These are phyloP conservation scores for Aureobasidium namibiae DNA, from an alignment of 2,329 filamentous ascomycete genomes.

Conservation along the genomic window DNA sequence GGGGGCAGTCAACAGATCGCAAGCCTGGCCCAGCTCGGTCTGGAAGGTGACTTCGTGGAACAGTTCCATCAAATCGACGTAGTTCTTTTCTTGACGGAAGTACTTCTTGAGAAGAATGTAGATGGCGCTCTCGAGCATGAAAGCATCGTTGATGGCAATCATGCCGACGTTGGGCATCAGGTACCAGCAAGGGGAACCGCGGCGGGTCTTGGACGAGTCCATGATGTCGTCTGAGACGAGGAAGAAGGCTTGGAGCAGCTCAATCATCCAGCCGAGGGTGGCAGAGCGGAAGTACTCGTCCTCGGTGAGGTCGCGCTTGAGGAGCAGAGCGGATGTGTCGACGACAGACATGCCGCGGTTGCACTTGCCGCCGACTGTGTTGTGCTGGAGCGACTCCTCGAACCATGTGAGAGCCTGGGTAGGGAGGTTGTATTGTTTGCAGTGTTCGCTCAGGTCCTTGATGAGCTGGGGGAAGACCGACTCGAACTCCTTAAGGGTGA, in stretches of 20 bases:
- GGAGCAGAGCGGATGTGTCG: constrained; percentile 76
- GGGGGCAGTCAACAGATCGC: constrained; percentile 89
- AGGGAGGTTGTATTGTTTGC: constrained; percentile 74
- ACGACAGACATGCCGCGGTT: constrained; percentile 98
- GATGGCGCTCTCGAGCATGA: constrained; percentile 87
- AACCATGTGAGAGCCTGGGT: constrained; percentile 78
- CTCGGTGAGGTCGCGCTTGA: constrained; percentile 61
- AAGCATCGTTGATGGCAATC: constrained; percentile 96
- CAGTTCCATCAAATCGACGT: constrained; percentile 86
- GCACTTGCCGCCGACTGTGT: constrained; percentile 91
- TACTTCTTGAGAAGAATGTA: constrained; percentile 88
- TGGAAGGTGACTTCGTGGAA: constrained; percentile 93
- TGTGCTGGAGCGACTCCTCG: constrained; percentile 77
- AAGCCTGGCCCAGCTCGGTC: constrained; percentile 91
- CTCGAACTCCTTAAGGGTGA: constrained; percentile 81
- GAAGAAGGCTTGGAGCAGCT: constrained; percentile 98
- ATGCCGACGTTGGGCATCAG: constrained; percentile 80
- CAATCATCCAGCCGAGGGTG: constrained; percentile 92
- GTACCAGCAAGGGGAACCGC: constrained; percentile 96
- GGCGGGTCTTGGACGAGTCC: constrained; percentile 90
- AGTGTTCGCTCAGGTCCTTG: constrained; percentile 70
- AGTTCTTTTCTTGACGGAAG: constrained; percentile 79
- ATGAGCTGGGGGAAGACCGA: constrained; percentile 79
- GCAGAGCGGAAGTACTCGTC: constrained; percentile 84
- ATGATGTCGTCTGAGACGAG: constrained; percentile 98